Evolutionary conservation across 345 rosid genomes (phyloP).

Genomic region (Rhizophora apiculata): DNA sequence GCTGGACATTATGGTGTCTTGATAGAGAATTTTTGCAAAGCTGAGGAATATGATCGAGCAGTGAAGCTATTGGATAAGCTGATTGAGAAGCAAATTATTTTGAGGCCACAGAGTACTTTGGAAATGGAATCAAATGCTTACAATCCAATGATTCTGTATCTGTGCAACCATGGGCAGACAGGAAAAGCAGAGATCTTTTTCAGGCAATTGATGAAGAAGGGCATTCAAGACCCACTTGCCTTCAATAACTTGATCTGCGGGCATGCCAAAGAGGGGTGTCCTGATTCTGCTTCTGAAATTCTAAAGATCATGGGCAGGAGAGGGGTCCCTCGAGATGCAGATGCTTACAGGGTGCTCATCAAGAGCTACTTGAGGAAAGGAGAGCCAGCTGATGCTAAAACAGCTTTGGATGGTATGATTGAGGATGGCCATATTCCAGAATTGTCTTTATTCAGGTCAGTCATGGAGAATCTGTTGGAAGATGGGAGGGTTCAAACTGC

Average conservation of each 20-base stretch:
- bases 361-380: slow-evolving; percentile 90
- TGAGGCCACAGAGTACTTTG: slow-evolving; percentile 64
- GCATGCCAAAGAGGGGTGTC: slow-evolving; percentile 79
- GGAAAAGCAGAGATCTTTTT: slow-evolving; percentile 76
- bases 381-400: slow-evolving; percentile 87
- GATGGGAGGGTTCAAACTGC: slow-evolving; percentile 91
- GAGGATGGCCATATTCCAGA: slow-evolving; percentile 76
- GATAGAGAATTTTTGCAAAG: slow-evolving; percentile 73
- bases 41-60: slow-evolving; percentile 57
- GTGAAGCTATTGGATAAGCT: slow-evolving; percentile 68
- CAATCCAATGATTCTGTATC: slow-evolving; percentile 60
- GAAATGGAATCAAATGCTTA: slow-evolving; percentile 64
- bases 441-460: slow-evolving; percentile 63
- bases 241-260: slow-evolving; percentile 71
- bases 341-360: slow-evolving; percentile 64
- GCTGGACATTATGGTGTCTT: slow-evolving; percentile 84
- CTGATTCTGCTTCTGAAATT: slow-evolving; percentile 76
- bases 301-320: slow-evolving; percentile 78
- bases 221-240: slow-evolving; percentile 62
- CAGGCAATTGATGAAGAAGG: slow-evolving; percentile 86
- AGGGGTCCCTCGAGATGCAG: slow-evolving; percentile 65
- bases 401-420: slow-evolving; percentile 78
- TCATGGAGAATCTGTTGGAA: slow-evolving; percentile 80
- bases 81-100: slow-evolving; percentile 68
- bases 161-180: slow-evolving; percentile 69